Evolutionary conservation across 768 basidiomycete species (phyloP).

Genomic region (Aureoboletus auriporus): DNA sequence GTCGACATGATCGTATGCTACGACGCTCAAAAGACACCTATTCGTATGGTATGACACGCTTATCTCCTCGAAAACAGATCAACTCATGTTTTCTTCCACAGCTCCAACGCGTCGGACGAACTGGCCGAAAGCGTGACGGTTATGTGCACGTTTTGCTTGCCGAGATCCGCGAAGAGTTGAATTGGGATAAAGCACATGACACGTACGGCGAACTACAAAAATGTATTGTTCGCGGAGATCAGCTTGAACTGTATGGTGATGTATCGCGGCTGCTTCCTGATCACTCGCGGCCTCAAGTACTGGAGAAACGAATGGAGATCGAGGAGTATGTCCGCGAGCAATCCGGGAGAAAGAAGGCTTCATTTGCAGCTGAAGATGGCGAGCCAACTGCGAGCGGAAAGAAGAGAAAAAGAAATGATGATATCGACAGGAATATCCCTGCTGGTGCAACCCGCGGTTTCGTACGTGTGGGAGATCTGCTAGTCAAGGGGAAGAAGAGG

Average conservation of each 20-base stretch:
- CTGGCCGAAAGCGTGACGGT: constrained; percentile 89
- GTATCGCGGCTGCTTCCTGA: constrained; percentile 82
- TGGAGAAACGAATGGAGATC: constrained; percentile 83
- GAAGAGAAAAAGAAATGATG: constrained; percentile 72
- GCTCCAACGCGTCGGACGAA: constrained; percentile 95
- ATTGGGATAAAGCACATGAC: constrained; percentile 84
- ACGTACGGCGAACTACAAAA: constrained; percentile 87
- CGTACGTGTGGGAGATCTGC: constrained; percentile 59
- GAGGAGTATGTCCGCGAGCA: constrained; percentile 62
- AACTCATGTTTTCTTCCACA: constrained; percentile 28
- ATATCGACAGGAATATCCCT: constrained; percentile 68
- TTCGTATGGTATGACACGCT: constrained; percentile 74
- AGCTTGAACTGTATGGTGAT: constrained; percentile 91
- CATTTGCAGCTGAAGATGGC: constrained; percentile 21
- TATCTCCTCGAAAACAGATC: background rate
- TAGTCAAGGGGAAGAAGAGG: constrained; percentile 52
- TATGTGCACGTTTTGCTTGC: constrained; percentile 88
- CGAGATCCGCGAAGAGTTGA: constrained; percentile 85
- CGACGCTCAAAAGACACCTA: constrained; percentile 93
- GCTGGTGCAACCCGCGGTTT: constrained; percentile 68
- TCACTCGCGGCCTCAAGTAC: constrained; percentile 67
- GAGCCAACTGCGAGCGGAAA: constrained; percentile 32
- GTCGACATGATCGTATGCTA: constrained; percentile 96
- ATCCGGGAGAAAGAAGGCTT: constrained; percentile 31
- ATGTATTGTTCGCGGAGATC: constrained; percentile 78